Conservation (phyloP, 805 yeast species). For the Ogataea sp. region DNA sequence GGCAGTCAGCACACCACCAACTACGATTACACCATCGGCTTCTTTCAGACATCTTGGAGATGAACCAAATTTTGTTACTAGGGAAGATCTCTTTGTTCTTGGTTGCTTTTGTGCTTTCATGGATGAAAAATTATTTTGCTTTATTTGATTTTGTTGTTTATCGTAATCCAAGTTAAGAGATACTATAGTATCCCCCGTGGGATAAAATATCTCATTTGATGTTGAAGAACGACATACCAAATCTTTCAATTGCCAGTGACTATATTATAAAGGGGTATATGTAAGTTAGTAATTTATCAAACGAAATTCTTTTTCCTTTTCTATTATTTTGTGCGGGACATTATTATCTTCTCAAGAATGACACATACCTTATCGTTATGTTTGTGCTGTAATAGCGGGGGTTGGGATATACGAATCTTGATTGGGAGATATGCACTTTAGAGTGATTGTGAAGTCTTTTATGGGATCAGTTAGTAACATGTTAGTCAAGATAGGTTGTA, state of each 20-base stretch:
- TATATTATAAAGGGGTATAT: too few species aligned
- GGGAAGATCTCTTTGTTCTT: slow-evolving; percentile 23
- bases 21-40: slow-evolving; percentile 37
- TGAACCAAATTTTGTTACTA: slow-evolving; percentile 44
- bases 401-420: slow-evolving; percentile 13
- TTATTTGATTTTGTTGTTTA: not conserved
- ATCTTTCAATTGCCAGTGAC: slow-evolving; percentile 44
- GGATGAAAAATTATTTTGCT: slow-evolving; percentile 6
- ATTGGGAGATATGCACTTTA: not conserved
- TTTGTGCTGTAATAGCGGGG: slow-evolving; percentile 21
- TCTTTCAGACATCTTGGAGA: slow-evolving; percentile 67
- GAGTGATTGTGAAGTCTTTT: not conserved
- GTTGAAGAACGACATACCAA: slow-evolving; percentile 46
- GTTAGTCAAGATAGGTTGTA: too few species aligned
- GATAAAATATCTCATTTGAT: slow-evolving; percentile 45
- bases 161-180: slow-evolving; percentile 27
- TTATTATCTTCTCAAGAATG: too few species aligned
- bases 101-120: not conserved
- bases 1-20: slow-evolving; percentile 34
- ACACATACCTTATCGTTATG: slow-evolving; percentile 30
- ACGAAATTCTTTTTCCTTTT: too few species aligned
- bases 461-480: too few species aligned
- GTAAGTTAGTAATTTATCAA: not conserved
- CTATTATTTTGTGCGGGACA: too few species aligned
- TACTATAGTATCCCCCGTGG: slow-evolving; percentile 46